Evolutionary conservation across 306 rosid species (phyloP).

Genomic region (Corylus americana): DNA sequence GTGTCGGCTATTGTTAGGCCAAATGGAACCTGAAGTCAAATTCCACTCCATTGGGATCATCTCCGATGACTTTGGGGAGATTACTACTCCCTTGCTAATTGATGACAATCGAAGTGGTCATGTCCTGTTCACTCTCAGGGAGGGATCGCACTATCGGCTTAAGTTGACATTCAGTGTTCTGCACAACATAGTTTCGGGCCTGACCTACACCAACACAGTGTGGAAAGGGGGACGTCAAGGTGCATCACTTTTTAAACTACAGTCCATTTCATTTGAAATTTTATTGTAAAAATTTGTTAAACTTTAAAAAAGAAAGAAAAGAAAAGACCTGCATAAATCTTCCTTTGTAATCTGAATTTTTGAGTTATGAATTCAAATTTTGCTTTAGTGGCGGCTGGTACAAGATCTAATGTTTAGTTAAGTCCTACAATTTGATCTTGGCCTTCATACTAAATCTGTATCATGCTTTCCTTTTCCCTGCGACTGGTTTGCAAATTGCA

Average conservation of each 20-base stretch:
- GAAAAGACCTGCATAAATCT: not conserved
- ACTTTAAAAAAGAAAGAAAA: not conserved
- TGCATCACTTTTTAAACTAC: slow-evolving; percentile 17
- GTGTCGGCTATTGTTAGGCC: slow-evolving; percentile 34
- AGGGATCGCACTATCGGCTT: slow-evolving; percentile 75
- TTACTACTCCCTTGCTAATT: slow-evolving; percentile 63
- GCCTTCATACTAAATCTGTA: not conserved
- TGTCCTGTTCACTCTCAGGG: slow-evolving; percentile 68
- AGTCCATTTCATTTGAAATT: not conserved
- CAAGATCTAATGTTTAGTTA: not conserved
- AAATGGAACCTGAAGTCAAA: slow-evolving; percentile 88
- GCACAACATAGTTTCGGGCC: slow-evolving; percentile 95
- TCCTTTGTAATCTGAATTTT: not conserved
- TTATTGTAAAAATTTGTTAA: not conserved
- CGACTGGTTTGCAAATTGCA: not conserved
- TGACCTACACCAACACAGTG: slow-evolving; percentile 77
- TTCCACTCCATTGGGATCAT: slow-evolving; percentile 79
- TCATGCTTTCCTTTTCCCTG: not conserved
- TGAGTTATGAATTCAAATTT: not conserved
- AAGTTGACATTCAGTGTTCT: slow-evolving; percentile 72
- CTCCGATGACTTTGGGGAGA: slow-evolving; percentile 73
- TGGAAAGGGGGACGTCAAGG: slow-evolving; percentile 94
- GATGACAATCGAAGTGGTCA: slow-evolving; percentile 44
- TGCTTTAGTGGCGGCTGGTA: not conserved
- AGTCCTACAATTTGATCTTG: not conserved